phyloP scores from a whole-genome alignment of 2,329 filamentous ascomycete species.

The Pestalotiopsis sp. region DNA sequence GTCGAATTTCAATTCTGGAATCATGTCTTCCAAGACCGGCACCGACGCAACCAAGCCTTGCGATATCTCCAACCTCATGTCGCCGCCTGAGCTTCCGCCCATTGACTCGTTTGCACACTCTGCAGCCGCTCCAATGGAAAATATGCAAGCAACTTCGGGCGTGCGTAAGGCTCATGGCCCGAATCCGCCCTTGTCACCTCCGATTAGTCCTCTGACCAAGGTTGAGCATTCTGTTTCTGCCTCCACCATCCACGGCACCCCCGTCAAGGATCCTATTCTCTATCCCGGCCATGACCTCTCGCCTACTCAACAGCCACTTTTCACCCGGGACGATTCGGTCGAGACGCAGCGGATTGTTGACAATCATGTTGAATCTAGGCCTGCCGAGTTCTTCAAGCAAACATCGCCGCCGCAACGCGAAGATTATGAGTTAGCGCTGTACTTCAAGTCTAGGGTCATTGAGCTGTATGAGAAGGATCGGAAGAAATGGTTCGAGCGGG shows the following conservation, averaged over 20 bases:
- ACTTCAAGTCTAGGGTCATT: constrained; percentile 56
- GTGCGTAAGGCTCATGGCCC: constrained; percentile 38
- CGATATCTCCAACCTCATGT: constrained; percentile 61
- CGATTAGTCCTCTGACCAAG: constrained; percentile 56
- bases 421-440: constrained; percentile 57
- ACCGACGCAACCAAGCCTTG: constrained; percentile 41
- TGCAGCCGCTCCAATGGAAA: constrained; percentile 24
- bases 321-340: constrained; percentile 43
- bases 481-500: constrained; percentile 49
- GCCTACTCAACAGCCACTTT: constrained; percentile 52
- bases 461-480: constrained; percentile 47
- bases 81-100: constrained; percentile 58
- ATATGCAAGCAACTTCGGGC: constrained; percentile 26
- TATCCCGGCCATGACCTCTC: constrained; percentile 53
- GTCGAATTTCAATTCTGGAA: constrained; percentile 18
- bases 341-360: constrained; percentile 51
- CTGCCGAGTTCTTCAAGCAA: constrained; percentile 42
- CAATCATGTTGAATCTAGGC: constrained; percentile 49
- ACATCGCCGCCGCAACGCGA: constrained; percentile 50
- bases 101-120: constrained; percentile 52
- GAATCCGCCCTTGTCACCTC: constrained; percentile 55
- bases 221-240: constrained; percentile 30
- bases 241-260: constrained; percentile 30
- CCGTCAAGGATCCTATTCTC: constrained; percentile 58
- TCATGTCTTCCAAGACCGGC: constrained; percentile 19